Evolutionary conservation across 2,329 filamentous ascomycete genomes (phyloP).

Genomic region (Neurospora crassa): DNA sequence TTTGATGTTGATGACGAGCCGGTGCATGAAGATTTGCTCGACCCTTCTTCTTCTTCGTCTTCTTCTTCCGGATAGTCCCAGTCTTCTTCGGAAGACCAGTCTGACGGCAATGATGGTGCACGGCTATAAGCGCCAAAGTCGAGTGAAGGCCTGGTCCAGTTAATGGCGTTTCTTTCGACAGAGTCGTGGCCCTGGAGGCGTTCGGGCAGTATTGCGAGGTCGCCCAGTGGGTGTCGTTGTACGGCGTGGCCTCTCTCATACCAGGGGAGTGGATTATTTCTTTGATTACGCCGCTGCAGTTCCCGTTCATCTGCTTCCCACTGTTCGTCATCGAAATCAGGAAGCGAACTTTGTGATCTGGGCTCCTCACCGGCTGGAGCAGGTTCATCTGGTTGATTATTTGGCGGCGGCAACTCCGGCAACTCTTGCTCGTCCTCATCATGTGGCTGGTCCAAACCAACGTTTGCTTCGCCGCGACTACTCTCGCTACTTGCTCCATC

Average conservation of each 20-base stretch:
- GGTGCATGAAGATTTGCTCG: neutral
- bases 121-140: neutral
- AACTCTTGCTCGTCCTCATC: neutral
- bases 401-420: neutral
- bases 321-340: neutral
- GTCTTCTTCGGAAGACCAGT: neutral
- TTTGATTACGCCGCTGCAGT: neutral
- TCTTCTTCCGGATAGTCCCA: neutral
- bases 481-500: neutral
- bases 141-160: neutral
- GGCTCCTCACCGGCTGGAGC: neutral
- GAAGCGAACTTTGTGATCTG: neutral
- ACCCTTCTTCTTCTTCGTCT: neutral
- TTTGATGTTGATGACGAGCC: neutral
- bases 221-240: neutral
- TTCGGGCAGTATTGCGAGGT: neutral
- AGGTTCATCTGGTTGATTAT: neutral
- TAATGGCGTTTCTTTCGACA: neutral
- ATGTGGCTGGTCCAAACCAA: neutral
- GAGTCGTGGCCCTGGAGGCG: neutral
- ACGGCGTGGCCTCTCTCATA: neutral
- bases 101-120: neutral
- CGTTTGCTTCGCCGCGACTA: neutral
- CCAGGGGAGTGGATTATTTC: neutral
- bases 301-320: neutral